These are phyloP conservation scores for Blastobotrys arbuscula DNA, from an alignment of 1,139 yeast species.

Conservation along the genomic window DNA sequence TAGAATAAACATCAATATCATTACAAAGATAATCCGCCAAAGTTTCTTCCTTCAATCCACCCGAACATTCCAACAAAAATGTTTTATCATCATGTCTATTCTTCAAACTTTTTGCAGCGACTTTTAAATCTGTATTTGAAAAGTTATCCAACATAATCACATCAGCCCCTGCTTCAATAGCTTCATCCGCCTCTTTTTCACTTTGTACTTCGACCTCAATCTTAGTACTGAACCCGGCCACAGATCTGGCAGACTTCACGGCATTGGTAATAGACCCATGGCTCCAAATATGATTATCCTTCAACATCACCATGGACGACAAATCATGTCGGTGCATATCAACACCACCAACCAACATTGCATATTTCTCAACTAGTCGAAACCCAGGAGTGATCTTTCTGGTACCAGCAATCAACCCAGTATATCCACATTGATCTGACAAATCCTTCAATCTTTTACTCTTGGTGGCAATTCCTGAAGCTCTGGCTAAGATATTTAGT, in stretches of 20 bases:
- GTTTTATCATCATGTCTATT: conserved; percentile 41
- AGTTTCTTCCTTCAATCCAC: conserved; percentile 75
- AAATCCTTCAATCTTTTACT: conserved; percentile 52
- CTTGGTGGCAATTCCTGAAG: conserved; percentile 83
- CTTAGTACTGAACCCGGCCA: conserved; percentile 84
- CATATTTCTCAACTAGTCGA: conserved; percentile 79
- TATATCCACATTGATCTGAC: conserved; percentile 69
- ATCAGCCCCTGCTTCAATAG: conserved; percentile 92
- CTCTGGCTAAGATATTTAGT: conserved; percentile 70
- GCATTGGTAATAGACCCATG: conserved; percentile 89
- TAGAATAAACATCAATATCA: conserved; percentile 84
- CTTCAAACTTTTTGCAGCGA: conserved; percentile 62
- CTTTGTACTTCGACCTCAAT: conserved; percentile 88
- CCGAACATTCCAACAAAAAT: conserved; percentile 82
- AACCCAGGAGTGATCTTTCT: conserved; percentile 97
- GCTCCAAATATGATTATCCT: conserved; percentile 89
- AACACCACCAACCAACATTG: conserved; percentile 93
- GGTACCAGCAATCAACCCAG: conserved; percentile 91
- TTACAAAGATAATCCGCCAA: conserved; percentile 61
- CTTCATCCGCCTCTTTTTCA: conserved; percentile 83
- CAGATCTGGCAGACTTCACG: conserved; percentile 66
- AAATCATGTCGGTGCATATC: conserved; percentile 91
- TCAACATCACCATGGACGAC: conserved; percentile 92
- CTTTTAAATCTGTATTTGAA: conserved; percentile 55
- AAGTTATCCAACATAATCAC: conserved; percentile 94